A percentile compares a stretch with the other conserved stretches of the same genome.
phyloP scores from a whole-genome alignment of 2,329 filamentous ascomycete species.

The Raffaelea ambrosiae region DNA sequence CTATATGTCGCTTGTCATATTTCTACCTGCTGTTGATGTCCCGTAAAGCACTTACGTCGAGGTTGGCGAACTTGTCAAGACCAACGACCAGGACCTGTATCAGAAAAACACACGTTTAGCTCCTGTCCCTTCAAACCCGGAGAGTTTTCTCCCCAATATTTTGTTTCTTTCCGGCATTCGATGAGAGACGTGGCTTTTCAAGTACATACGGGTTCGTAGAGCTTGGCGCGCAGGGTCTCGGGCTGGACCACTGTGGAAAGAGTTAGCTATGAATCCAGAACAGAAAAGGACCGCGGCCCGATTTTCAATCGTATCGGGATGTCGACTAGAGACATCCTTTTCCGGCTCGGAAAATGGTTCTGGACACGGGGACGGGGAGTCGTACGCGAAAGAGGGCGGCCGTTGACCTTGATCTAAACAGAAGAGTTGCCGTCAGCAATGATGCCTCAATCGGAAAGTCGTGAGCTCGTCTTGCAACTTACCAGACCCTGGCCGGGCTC shows the following conservation, averaged over 20 bases:
- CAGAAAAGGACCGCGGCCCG: no score
- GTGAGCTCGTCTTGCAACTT: not conserved
- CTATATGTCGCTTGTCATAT: not conserved
- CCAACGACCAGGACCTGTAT: constrained; percentile 73
- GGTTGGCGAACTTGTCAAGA: constrained; percentile 64
- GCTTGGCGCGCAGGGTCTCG: constrained; percentile 36
- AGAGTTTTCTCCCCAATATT: not conserved
- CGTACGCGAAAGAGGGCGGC: constrained; percentile 61
- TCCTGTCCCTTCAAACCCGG: not conserved
- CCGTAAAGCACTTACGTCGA: constrained; percentile 48
- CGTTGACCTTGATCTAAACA: constrained; percentile 78
- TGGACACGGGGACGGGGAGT: not conserved
- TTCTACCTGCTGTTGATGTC: not conserved
- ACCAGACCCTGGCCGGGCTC: constrained; percentile 61
- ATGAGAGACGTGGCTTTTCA: no score
- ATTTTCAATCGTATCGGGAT: no score
- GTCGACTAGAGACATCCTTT: no score
- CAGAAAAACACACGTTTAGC: no score
- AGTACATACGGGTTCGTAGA: constrained; percentile 79
- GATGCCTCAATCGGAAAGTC: not conserved
- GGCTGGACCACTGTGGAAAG: constrained; percentile 13
- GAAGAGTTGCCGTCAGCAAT: not conserved
- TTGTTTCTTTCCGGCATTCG: no score
- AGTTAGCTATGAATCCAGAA: no score
- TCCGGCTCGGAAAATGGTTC: not conserved